Conservation (phyloP, 1,284 basidiomycete species). For the Trametes sp. region DNA sequence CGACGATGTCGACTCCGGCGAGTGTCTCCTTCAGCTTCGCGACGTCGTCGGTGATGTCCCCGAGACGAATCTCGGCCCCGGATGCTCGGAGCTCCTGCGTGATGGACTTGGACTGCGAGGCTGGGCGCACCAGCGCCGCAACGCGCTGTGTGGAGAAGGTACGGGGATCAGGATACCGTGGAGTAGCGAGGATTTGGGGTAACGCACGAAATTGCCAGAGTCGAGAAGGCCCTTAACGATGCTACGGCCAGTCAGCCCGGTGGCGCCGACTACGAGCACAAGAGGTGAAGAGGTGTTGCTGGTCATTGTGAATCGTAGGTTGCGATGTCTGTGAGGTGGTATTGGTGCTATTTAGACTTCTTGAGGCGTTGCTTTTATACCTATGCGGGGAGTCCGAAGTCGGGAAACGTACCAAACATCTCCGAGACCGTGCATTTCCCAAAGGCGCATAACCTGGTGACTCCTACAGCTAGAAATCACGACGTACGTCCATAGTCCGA, state of each 20-base stretch:
- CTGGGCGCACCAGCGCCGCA: conserved; percentile 23
- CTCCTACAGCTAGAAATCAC: too few relatives aligned
- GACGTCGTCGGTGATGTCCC: conserved; percentile 25
- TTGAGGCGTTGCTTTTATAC: too few relatives aligned
- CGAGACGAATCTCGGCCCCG: conserved; percentile 31
- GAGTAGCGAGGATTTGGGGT: background rate
- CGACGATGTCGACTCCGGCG: conserved; percentile 27
- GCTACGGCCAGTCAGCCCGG: conserved; percentile 30
- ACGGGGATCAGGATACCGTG: background rate
- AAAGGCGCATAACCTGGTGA: too few relatives aligned
- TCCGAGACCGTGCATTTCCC: too few relatives aligned
- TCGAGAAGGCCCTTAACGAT: conserved; percentile 28
- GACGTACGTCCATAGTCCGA: too few relatives aligned
- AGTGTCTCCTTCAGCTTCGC: conserved; percentile 24
- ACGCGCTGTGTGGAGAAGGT: conserved; percentile 13
- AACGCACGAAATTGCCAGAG: conserved; percentile 30
- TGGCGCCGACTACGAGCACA: conserved; percentile 34
- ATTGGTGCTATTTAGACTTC: too few relatives aligned
- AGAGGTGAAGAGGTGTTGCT: conserved; percentile 9
- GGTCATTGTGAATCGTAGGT: background rate
- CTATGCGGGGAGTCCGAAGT: too few relatives aligned
- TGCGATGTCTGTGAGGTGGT: too few relatives aligned
- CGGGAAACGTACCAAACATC: too few relatives aligned
- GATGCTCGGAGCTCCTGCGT: conserved; percentile 12
- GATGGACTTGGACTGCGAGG: conserved; percentile 20